A percentile compares a stretch with the other conserved stretches of the same genome.
Conservation (phyloP, 306 rosid species). For the Corylus americana region DNA sequence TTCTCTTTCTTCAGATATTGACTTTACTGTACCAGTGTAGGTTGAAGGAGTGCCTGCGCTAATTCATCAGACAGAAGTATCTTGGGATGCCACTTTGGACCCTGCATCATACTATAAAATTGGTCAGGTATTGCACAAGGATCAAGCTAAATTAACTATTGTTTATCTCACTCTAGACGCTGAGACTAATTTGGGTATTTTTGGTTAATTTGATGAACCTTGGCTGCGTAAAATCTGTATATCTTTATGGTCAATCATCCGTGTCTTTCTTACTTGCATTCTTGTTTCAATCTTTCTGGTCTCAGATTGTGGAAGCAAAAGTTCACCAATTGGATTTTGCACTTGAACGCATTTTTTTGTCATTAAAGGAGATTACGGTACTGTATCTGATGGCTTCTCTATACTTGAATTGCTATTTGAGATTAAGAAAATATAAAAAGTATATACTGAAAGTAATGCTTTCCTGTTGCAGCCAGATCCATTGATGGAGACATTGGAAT, state of each 20-base stretch:
- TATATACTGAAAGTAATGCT: constrained; percentile 20
- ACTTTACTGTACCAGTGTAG: constrained; percentile 40
- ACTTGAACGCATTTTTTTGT: constrained; percentile 76
- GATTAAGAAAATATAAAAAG: constrained; percentile 11
- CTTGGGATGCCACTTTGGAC: constrained; percentile 89
- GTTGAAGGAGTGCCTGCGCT: constrained; percentile 85
- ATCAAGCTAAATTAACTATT: not conserved
- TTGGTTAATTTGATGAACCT: constrained; percentile 13
- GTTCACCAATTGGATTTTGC: constrained; percentile 77
- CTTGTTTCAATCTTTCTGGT: constrained; percentile 22
- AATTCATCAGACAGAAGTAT: constrained; percentile 89
- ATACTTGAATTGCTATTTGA: constrained; percentile 8
- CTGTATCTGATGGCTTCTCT: not conserved
- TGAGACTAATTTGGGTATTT: not conserved
- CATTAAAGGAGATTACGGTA: constrained; percentile 82
- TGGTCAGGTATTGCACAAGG: constrained; percentile 71
- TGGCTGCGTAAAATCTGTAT: not conserved
- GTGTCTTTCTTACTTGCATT: constrained; percentile 2
- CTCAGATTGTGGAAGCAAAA: constrained; percentile 87
- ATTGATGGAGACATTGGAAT: constrained; percentile 67
- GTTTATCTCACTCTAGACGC: not conserved
- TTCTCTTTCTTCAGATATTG: constrained; percentile 20
- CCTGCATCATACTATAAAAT: constrained; percentile 75
- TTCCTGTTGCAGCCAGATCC: constrained; percentile 86
- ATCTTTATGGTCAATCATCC: not conserved